A percentile compares a stretch with the other conserved stretches of the same genome.
Conservation (phyloP, 2,329 filamentous ascomycete species). For the Pestalotiopsis sp. region DNA sequence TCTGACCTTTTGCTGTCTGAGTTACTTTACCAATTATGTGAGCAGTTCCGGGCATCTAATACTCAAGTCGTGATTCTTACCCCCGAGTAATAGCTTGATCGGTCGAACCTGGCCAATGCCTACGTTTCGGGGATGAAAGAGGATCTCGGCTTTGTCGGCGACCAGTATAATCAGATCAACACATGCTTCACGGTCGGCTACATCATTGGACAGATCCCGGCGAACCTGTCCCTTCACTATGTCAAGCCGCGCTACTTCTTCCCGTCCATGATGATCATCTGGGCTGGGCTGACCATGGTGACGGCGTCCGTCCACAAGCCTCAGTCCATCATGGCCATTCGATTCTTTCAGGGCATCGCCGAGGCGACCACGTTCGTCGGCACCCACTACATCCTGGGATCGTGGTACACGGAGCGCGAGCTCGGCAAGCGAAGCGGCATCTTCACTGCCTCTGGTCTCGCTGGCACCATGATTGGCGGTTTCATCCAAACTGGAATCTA, state of each 20-base stretch:
- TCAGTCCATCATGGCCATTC: conserved; percentile 60
- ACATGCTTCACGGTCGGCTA: conserved; percentile 50
- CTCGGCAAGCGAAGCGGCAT: conserved; percentile 63
- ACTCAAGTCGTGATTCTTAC: background rate
- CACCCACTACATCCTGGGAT: conserved; percentile 60
- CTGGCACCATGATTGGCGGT: conserved; percentile 63
- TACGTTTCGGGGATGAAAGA: conserved; percentile 57
- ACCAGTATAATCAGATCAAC: conserved; percentile 56
- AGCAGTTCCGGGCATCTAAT: background rate
- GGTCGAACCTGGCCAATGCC: conserved; percentile 54
- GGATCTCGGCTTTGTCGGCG: conserved; percentile 47
- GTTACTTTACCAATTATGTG: conserved; percentile 57
- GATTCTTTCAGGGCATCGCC: conserved; percentile 56
- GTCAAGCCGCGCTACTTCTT: conserved; percentile 65
- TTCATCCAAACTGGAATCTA: conserved; percentile 61
- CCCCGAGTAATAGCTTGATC: conserved; percentile 39
- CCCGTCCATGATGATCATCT: conserved; percentile 63
- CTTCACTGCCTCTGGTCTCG: conserved; percentile 61
- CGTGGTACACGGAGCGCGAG: conserved; percentile 63
- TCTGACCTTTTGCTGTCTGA: conserved; percentile 63
- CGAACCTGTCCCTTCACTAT: conserved; percentile 64
- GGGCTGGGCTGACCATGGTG: conserved; percentile 65
- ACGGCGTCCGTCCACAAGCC: conserved; percentile 55
- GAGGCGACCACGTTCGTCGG: conserved; percentile 60
- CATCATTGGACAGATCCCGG: conserved; percentile 59